A percentile compares a stretch with the other conserved stretches of the same genome.
Conservation (phyloP, 1,284 basidiomycete genomes). For the Cerioporus squamosus region DNA sequence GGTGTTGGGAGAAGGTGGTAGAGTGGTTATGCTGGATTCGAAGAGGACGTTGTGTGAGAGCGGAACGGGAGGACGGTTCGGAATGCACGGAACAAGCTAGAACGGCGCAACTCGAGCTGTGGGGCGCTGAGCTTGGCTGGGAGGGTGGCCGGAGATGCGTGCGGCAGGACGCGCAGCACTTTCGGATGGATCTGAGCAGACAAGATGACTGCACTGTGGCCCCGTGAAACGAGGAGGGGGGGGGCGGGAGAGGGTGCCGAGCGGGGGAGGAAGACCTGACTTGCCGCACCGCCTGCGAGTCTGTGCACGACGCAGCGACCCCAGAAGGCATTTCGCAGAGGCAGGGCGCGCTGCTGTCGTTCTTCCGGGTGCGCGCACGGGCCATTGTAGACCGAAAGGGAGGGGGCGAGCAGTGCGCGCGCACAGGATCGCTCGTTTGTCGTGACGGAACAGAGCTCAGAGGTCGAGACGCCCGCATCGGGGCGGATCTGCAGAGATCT, state of each 20-base stretch:
- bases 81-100: slow-evolving; percentile 16
- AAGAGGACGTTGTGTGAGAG: slow-evolving; percentile 10
- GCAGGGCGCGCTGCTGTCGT: neutral
- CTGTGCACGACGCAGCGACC: neutral
- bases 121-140: neutral
- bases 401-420: neutral
- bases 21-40: slow-evolving; percentile 5
- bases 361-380: neutral
- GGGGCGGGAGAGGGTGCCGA: neutral
- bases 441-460: slow-evolving; percentile 1
- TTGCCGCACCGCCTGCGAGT: neutral
- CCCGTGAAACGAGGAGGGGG: slow-evolving; percentile 2
- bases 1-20: neutral
- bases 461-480: neutral
- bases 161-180: neutral
- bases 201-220: neutral
- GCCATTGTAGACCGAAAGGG: neutral
- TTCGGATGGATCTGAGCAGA: neutral
- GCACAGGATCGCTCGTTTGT: neutral
- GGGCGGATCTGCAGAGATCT: neutral
- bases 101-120: neutral
- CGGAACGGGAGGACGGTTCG: slow-evolving; percentile 7
- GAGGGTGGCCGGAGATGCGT: neutral
- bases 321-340: neutral
- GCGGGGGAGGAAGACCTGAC: neutral